A percentile compares a stretch with the other conserved stretches of the same genome.
Conservation (phyloP, 768 basidiomycete genomes). For the Auricularia auricula-judae region DNA sequence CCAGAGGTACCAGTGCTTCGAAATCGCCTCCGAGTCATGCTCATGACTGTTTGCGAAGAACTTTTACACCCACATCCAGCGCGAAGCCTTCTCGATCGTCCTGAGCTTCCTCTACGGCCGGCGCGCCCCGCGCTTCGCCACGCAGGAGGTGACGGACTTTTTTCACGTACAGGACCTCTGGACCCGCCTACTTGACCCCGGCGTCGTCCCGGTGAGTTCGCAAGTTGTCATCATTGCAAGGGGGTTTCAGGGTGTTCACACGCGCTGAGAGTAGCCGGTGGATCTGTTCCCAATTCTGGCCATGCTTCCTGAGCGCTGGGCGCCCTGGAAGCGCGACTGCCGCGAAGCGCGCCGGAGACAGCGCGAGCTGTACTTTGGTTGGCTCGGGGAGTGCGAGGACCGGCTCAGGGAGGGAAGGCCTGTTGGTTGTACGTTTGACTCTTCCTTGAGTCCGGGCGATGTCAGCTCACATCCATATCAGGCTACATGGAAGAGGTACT, state of each 20-base stretch:
- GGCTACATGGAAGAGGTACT: slow-evolving; percentile 22
- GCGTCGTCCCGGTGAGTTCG: slow-evolving; percentile 17
- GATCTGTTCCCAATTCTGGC: slow-evolving; percentile 24
- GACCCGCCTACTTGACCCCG: slow-evolving; percentile 18
- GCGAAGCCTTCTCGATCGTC: slow-evolving; percentile 21
- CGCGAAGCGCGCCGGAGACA: slow-evolving; percentile 16
- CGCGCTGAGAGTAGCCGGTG: slow-evolving; percentile 12
- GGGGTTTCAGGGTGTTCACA: too few relatives aligned
- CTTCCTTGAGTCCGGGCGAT: neutral
- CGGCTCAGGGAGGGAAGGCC: slow-evolving; percentile 15
- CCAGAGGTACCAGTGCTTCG: slow-evolving; percentile 14
- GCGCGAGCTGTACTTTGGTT: slow-evolving; percentile 18
- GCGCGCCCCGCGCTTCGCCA: slow-evolving; percentile 19
- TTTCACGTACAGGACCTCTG: slow-evolving; percentile 18
- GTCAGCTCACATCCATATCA: neutral
- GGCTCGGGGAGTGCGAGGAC: slow-evolving; percentile 18
- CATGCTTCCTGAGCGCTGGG: slow-evolving; percentile 24
- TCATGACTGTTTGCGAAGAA: slow-evolving; percentile 8
- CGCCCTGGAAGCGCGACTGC: slow-evolving; percentile 22
- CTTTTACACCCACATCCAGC: slow-evolving; percentile 20
- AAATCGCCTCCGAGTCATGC: neutral
- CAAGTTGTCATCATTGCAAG: neutral
- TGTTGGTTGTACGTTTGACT: slow-evolving; percentile 12
- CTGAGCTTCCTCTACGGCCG: slow-evolving; percentile 21
- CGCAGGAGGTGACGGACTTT: slow-evolving; percentile 17